These are phyloP conservation scores for Spergularia azorica DNA, from an alignment of 179 eudicot species.

Conservation along the genomic window DNA sequence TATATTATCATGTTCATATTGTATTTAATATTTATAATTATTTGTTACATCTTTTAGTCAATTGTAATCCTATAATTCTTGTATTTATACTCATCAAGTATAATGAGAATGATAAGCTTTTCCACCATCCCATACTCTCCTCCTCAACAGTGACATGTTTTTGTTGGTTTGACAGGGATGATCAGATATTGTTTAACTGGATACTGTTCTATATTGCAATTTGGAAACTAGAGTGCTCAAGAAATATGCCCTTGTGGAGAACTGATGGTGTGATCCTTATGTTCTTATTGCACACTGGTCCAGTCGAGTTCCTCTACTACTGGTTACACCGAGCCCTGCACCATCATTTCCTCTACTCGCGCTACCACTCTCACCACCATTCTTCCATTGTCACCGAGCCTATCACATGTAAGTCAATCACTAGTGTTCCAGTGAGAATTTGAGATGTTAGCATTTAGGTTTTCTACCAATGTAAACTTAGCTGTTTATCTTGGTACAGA, in stretches of 20 bases:
- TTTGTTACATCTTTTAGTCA: too few relatives aligned
- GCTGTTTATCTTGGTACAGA: too few relatives aligned
- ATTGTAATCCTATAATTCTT: too few relatives aligned
- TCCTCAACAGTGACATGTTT: too few relatives aligned
- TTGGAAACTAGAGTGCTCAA: constrained; percentile 12
- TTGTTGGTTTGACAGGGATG: constrained; percentile 47
- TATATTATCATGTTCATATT: too few relatives aligned
- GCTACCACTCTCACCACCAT: constrained; percentile 77
- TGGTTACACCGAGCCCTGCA: constrained; percentile 73
- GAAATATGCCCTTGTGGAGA: constrained; percentile 46
- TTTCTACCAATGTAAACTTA: too few relatives aligned
- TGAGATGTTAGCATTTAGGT: too few relatives aligned
- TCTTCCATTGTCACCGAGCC: constrained; percentile 71
- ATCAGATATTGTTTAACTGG: constrained; percentile 57
- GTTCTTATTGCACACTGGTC: constrained; percentile 47
- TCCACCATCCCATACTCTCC: too few relatives aligned
- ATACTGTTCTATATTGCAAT: constrained; percentile 32
- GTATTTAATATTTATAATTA: too few relatives aligned
- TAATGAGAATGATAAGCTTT: too few relatives aligned
- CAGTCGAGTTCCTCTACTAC: constrained; percentile 67
- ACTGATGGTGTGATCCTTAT: constrained; percentile 40
- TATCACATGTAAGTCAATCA: constrained; percentile 43
- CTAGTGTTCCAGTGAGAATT: too few relatives aligned
- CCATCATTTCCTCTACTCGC: constrained; percentile 67
- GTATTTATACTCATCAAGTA: too few relatives aligned